Evolutionary conservation across 805 yeast genomes (phyloP).

Genomic region (Komagataella populi): DNA sequence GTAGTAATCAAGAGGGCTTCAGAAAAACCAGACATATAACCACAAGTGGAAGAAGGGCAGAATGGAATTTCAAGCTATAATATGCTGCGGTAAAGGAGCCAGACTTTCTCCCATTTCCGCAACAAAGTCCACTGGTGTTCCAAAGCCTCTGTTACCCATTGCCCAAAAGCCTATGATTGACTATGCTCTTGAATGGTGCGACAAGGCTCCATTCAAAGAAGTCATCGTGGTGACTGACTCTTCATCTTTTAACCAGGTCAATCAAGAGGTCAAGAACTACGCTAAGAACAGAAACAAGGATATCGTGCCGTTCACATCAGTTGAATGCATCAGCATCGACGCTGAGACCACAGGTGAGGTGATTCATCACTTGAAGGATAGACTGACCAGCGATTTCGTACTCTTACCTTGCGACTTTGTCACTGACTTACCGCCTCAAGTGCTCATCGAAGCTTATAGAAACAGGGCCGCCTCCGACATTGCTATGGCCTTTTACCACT

Average conservation of each 20-base stretch:
- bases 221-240: slow-evolving; percentile 46
- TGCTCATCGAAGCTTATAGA: slow-evolving; percentile 72
- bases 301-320: slow-evolving; percentile 17
- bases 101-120: slow-evolving; percentile 60
- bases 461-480: slow-evolving; percentile 52
- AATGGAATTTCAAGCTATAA: slow-evolving; percentile 89
- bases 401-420: slow-evolving; percentile 88
- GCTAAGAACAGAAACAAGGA: slow-evolving; percentile 23
- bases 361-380: slow-evolving; percentile 32
- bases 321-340: slow-evolving; percentile 28
- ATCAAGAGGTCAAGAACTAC: slow-evolving; percentile 34
- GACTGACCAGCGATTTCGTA: slow-evolving; percentile 43
- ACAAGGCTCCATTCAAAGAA: slow-evolving; percentile 61
- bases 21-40: not conserved
- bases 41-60: not conserved
- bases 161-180: slow-evolving; percentile 84
- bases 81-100: slow-evolving; percentile 79
- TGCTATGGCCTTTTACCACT: slow-evolving; percentile 68
- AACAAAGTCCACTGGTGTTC: slow-evolving; percentile 44
- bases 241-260: slow-evolving; percentile 31
- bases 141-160: slow-evolving; percentile 81
- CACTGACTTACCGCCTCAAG: slow-evolving; percentile 86
- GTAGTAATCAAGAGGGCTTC: not conserved
- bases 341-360: slow-evolving; percentile 51
- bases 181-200: slow-evolving; percentile 89